Base-by-base conservation (phyloP, 306 rosid genomes). In the Cicer judaicum region DNA sequence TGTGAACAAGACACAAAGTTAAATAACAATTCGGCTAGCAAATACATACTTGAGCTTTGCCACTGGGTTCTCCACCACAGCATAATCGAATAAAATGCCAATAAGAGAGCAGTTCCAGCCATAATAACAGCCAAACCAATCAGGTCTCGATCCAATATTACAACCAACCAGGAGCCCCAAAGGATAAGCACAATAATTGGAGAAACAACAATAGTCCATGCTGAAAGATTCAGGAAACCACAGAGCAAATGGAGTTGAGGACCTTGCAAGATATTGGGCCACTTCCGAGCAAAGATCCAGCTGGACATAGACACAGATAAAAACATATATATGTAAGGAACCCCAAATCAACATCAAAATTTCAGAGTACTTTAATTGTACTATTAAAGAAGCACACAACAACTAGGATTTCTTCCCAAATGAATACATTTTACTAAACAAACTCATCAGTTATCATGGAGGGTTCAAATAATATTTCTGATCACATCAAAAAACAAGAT, bases 21-120 rank as follows among this genome's bases (percentile, higher is more conserved):
- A 53, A 67, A 59, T 40, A 86, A 57, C 53, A 50, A 65, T 60
- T 24, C 24, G 64, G 76, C 48, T 16, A 72, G 73, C 40, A 73
- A 59, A 74, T 53, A 81, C 99, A 78, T 92, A 95, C 99, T 95
- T 90, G 99, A 95, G 89, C 99, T 95, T 87, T 95, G 99, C 99
- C 99, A 95, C 78, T 92, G 99, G 42, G 99, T 90, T 92, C 99
- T 93, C 99, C 99, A 95, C 99, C 99, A 95, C 60, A 95, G 91
- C 99, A 95, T 92, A 81, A 95, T 95, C 7, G 99, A 92, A 89
- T 95, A 95, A 80, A 95, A 95, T 38, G 99, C 96, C 88, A 95
- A 77, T 39, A 95, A 80, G 76, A 95, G 99, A 81, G 99, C 98
- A 46, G 97, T 92, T 71, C 99, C 99, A 57, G 98, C 99, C 99